Evolutionary conservation across 1,284 basidiomycete species (phyloP).

Genomic region (Boletus sp.): DNA sequence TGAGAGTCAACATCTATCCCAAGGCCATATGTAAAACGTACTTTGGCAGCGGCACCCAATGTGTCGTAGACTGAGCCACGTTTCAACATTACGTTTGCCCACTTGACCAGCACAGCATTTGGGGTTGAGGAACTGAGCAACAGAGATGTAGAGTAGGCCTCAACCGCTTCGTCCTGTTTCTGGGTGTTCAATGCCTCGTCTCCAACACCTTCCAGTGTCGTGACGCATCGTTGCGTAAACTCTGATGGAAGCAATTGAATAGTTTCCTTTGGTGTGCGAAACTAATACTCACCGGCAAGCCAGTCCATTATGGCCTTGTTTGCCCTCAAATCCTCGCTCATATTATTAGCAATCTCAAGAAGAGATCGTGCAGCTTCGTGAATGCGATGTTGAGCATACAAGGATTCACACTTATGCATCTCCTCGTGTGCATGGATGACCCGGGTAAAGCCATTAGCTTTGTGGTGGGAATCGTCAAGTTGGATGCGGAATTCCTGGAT

Average conservation of each 20-base stretch:
- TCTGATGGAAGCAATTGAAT: neutral
- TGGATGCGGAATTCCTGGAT: neutral
- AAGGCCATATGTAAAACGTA: neutral
- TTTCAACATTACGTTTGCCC: neutral
- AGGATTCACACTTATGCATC: neutral
- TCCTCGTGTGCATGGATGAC: neutral
- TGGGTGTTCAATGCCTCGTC: neutral
- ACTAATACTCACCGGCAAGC: neutral
- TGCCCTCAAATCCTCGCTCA: neutral
- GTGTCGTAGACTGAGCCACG: neutral
- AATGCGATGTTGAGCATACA: neutral
- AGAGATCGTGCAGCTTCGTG: neutral
- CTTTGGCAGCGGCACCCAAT: neutral
- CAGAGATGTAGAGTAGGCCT: neutral
- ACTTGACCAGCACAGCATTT: neutral
- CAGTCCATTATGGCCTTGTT: neutral
- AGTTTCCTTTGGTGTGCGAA: neutral
- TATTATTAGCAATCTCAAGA: neutral
- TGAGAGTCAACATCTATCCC: too few relatives aligned
- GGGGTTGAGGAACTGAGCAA: neutral
- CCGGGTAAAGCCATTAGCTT: neutral
- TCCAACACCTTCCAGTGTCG: neutral
- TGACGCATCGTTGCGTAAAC: neutral
- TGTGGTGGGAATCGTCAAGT: neutral
- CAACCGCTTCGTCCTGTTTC: neutral